Base-by-base conservation (phyloP, 176 grass and related monocot genomes). In the Ampelocalamus luodianensis region DNA sequence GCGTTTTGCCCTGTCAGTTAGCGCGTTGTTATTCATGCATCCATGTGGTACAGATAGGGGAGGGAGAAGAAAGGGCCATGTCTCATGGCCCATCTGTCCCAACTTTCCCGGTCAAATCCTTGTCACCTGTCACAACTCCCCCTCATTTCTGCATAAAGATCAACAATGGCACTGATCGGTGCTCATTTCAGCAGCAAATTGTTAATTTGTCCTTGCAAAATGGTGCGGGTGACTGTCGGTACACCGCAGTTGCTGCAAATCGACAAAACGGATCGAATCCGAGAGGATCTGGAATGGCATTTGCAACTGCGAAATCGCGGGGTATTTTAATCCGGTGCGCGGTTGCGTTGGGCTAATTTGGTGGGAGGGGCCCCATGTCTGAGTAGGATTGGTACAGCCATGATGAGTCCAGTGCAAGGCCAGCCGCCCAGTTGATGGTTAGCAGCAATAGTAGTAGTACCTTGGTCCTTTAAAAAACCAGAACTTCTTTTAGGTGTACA, bases 51-150 rank as follows among this genome's bases (percentile, higher is more conserved):
- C 89, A 62, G 88, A 59, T 80, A 60, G 60, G 69, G 32, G 13
- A 38, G 40, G 32, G 18, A 23, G 27, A 66, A 15, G 40, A 40
- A 15, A 72, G 45, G 18, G 71, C 58, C 88, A 0, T 83, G 76
- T 26, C 79, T 80, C 80, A 72, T 81, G 89, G 81, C 81, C 76
- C 81, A 80, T 84, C 53, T 87, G 89, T 88, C 85, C 76, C 55
- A 79, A n/a, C 51, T 79, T 85, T 83, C 6, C 71, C 27, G 83
- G 85, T 85, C 76, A 88, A 88, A 71, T 76, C 70, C 34, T 6
- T 56, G 85, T 84, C 85, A 78, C 45, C 37, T 29, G 56, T 70
- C 82, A 79, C 51, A 5, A 8, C 34, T 11, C 22, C 34, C 34
- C 63, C 40, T 73, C 32, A 34, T 87, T 68, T 79, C 8, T 45